A percentile compares a stretch with the other conserved stretches of the same genome.
Conservation (phyloP, 2,329 filamentous ascomycete genomes). For the Alternaria arbusti region DNA sequence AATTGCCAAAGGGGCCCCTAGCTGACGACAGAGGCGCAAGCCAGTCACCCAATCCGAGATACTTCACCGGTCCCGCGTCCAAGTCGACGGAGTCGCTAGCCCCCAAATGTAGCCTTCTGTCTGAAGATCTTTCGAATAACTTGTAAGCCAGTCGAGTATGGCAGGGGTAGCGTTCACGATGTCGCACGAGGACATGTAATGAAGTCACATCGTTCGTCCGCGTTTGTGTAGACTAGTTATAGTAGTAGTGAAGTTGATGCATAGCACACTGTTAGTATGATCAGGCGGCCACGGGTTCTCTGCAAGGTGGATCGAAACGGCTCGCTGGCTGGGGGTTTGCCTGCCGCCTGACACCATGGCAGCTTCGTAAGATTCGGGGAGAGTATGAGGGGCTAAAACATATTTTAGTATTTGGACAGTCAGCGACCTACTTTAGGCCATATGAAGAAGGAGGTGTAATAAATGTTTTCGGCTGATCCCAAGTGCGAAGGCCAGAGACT, state of each 20-base stretch:
- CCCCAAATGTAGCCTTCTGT: not conserved
- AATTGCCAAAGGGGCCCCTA: not conserved
- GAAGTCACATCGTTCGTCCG: not conserved
- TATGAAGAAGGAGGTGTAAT: conserved; percentile 3
- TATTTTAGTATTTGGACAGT: not conserved
- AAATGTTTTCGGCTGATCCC: not conserved
- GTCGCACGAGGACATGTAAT: not conserved
- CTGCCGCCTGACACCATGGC: not conserved
- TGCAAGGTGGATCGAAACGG: not conserved
- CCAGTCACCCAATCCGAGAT: not conserved
- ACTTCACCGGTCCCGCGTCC: not conserved
- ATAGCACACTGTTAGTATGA: not conserved
- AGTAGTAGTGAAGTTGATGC: not conserved
- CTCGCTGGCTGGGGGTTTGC: not conserved
- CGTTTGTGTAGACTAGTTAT: not conserved
- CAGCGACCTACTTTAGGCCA: not conserved
- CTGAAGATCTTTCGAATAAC: not conserved
- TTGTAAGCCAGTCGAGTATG: not conserved
- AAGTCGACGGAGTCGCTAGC: not conserved
- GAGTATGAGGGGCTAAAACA: not conserved
- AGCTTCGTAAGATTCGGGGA: not conserved
- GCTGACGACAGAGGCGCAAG: not conserved
- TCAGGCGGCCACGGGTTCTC: not conserved
- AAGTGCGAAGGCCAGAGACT: not conserved
- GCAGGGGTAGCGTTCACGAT: not conserved